phyloP scores from a whole-genome alignment of 176 grass and related monocot genomes.

The Tillandsia leiboldiana region DNA sequence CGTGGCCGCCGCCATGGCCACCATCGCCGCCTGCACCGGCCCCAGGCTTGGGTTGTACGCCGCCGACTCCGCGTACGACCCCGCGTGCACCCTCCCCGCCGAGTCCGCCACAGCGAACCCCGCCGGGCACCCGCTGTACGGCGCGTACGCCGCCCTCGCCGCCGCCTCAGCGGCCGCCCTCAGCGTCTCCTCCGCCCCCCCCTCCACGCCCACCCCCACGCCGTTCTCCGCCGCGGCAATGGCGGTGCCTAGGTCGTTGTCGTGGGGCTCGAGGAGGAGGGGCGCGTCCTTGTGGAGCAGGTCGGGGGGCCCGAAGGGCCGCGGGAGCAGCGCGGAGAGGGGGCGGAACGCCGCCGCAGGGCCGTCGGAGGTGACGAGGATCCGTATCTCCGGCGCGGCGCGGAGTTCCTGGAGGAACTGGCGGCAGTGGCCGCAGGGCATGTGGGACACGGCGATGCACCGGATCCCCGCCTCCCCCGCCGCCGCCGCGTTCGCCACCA shows the following conservation, averaged over 20 bases:
- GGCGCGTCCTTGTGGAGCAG: conserved; percentile 54
- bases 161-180: conserved; percentile 46
- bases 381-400: conserved; percentile 49
- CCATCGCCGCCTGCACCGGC: conserved; percentile 75
- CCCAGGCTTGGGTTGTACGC: conserved; percentile 92
- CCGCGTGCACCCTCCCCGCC: conserved; percentile 50
- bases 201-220: conserved; percentile 27
- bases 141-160: conserved; percentile 60
- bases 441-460: conserved; percentile 78
- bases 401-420: conserved; percentile 97
- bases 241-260: conserved; percentile 44
- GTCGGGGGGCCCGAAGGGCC: conserved; percentile 65
- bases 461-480: conserved; percentile 54
- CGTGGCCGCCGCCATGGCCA: conserved; percentile 40
- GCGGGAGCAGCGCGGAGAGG: conserved; percentile 57
- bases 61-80: conserved; percentile 60
- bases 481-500: conserved; percentile 66
- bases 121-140: conserved; percentile 67
- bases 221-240: not conserved
- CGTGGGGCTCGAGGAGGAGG: conserved; percentile 63
- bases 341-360: conserved; percentile 46
- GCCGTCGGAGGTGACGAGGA: conserved; percentile 74
- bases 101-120: conserved; percentile 77
- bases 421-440: conserved; percentile 93
- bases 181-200: conserved; percentile 23